Evolutionary conservation across 106 monocot species (phyloP), one percentile per base, ranked within the genome.

Genomic region (Acanthochlamys bracteata): DNA sequence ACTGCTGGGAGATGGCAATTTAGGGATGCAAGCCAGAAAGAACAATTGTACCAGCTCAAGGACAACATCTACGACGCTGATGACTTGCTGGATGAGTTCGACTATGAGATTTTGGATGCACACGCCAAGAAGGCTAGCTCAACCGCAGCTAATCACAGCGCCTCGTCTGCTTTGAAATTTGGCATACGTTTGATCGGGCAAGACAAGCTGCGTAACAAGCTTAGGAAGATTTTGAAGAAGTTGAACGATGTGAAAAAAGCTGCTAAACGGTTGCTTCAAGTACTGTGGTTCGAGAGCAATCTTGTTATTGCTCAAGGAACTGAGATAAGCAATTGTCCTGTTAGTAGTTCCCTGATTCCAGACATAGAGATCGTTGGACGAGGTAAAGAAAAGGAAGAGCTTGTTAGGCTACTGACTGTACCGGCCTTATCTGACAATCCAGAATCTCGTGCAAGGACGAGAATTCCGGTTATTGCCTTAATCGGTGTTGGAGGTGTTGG

Each of bases 401-500:
- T 43, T 8, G 43, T 8, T 8, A 43, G 10, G 43, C 13, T 7
- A 13, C 7, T 43, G 7, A 43, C 43, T 43, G 43, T 13, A 43
- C 10, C 10, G 7, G 43, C 10, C 43, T 19, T 55, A 20, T 14
- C 14, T 11, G 7, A 7, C 20, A 16, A 55, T 8, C 45, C 45
- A 10, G 43, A 43, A 43, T 7, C 43, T 43, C 43, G 13, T 8
- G 7, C 43, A 43, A 43, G 43, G 10, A 43, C 10, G 10, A 24
- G 57, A 7, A 21, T 52, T 17, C 39, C 20, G 12, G 61, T 68
- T 11, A 16, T 75, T 51, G 43, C 69, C 0, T 65, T 76, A 0
- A 7, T 59, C 33, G 77, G 77, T 7, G n/a, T 47, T 7, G 71
- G 60, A 9, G 72, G 72, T 1, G 20, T 55, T 14, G 72, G 77